phyloP scores from a whole-genome alignment of 2,329 filamentous ascomycete genomes.

The Aspergillus texensis region DNA sequence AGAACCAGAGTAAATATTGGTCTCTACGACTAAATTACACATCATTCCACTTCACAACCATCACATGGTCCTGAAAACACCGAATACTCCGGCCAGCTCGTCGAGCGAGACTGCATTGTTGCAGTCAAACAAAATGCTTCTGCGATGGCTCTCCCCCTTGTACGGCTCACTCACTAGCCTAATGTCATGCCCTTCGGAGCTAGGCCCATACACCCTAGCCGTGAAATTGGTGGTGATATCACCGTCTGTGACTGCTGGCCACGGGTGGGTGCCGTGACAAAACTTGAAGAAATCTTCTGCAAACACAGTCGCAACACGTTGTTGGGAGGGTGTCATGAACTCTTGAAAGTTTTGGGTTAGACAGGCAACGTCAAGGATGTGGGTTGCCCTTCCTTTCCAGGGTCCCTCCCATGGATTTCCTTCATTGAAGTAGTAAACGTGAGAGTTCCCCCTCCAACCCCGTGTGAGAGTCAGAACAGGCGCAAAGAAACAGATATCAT shows the following conservation, averaged over 20 bases:
- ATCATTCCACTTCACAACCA: neutral
- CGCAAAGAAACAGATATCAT: slow-evolving; percentile 52
- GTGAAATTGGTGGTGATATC: slow-evolving; percentile 24
- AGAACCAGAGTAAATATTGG: no score
- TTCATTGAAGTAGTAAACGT: slow-evolving; percentile 52
- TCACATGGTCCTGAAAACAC: slow-evolving; percentile 15
- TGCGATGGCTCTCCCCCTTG: slow-evolving; percentile 26
- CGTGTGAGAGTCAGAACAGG: slow-evolving; percentile 46
- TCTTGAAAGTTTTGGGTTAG: slow-evolving; percentile 53
- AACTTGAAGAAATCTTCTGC: slow-evolving; percentile 45
- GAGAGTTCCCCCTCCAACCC: slow-evolving; percentile 37
- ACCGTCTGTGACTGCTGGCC: slow-evolving; percentile 26
- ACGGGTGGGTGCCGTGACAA: slow-evolving; percentile 39
- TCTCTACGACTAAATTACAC: no score
- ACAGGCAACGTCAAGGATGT: slow-evolving; percentile 51
- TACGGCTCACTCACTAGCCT: slow-evolving; percentile 19
- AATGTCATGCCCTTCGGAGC: slow-evolving; percentile 11
- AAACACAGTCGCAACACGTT: slow-evolving; percentile 34
- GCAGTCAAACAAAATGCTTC: slow-evolving; percentile 28
- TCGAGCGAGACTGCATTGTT: slow-evolving; percentile 26
- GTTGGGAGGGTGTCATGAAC: slow-evolving; percentile 36
- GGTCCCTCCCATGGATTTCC: slow-evolving; percentile 51
- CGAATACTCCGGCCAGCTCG: slow-evolving; percentile 24
- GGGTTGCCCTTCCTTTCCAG: slow-evolving; percentile 43
- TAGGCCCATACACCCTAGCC: slow-evolving; percentile 32